Conservation (phyloP, 169 alveolate species). For the Eimeria falciformis region DNA sequence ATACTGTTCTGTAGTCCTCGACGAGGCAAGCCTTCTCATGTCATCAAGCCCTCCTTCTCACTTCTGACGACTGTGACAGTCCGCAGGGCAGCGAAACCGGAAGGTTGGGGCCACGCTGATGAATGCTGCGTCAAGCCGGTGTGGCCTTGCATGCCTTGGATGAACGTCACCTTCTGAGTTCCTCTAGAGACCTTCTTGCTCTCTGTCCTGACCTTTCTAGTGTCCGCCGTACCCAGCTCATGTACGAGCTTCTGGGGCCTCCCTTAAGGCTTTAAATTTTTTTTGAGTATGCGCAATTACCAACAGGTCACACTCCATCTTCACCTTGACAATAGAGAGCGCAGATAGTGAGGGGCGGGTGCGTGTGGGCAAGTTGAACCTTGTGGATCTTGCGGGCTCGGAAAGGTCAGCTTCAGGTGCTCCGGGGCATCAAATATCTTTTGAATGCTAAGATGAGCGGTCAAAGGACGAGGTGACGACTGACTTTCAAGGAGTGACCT, state of each 20-base stretch:
- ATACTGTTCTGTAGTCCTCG: no score
- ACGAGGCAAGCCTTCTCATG: no score
- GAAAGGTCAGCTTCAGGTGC: slow-evolving; percentile 82
- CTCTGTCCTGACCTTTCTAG: neutral
- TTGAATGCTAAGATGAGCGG: no score
- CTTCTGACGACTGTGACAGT: neutral
- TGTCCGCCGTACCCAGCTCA: neutral
- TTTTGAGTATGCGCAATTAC: neutral
- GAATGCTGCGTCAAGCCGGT: slow-evolving; percentile 90
- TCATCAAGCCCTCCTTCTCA: no score
- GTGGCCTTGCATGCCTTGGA: neutral
- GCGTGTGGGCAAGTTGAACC: slow-evolving; percentile 92
- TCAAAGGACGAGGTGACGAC: no score
- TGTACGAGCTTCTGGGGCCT: neutral
- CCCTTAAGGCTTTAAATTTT: neutral
- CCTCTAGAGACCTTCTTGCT: neutral
- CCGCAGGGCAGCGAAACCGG: slow-evolving; percentile 84
- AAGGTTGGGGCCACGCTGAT: slow-evolving; percentile 91
- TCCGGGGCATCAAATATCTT: no score
- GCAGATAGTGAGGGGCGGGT: slow-evolving; percentile 70
- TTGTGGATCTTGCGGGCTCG: slow-evolving; percentile 95
- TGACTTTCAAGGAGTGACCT: no score
- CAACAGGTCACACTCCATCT: slow-evolving; percentile 91
- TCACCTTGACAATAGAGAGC: slow-evolving; percentile 91
- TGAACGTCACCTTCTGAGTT: neutral